Evolutionary conservation across 805 yeast species (phyloP).

Genomic region (Candida hungchunana): DNA sequence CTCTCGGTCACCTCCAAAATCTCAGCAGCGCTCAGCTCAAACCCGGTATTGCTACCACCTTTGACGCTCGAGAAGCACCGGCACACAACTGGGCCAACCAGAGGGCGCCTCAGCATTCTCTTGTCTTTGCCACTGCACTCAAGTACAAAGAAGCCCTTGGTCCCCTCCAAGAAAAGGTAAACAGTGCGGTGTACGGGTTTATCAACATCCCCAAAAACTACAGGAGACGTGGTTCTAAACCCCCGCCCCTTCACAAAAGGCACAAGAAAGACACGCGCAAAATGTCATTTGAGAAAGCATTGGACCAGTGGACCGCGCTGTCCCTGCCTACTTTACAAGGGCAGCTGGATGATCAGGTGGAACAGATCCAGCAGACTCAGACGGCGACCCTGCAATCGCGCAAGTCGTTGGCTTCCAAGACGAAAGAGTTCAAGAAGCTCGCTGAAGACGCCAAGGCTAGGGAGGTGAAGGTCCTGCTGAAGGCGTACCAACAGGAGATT

Average conservation of each 20-base stretch:
- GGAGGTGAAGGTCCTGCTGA: constrained; percentile 62
- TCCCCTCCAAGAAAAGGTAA: no score
- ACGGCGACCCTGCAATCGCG: constrained; percentile 63
- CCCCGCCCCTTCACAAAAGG: no score
- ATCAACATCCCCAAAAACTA: no score
- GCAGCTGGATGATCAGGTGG: constrained; percentile 68
- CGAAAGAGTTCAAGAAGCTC: constrained; percentile 81
- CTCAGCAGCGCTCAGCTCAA: constrained; percentile 7
- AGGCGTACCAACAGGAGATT: constrained; percentile 81
- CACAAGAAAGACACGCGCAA: no score
- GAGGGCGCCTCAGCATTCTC: no score
- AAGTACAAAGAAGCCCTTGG: no score
- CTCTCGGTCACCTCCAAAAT: constrained; percentile 1
- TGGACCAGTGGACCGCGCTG: constrained; percentile 71
- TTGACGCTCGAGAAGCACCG: no score
- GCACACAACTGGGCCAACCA: no score
- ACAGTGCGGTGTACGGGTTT: no score
- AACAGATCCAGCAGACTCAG: constrained; percentile 69
- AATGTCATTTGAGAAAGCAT: constrained; percentile 43
- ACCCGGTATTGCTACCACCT: no score
- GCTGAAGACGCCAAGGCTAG: constrained; percentile 61
- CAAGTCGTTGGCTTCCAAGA: constrained; percentile 71
- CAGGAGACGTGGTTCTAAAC: no score
- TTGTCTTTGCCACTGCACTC: no score
- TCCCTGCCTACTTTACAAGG: constrained; percentile 68